Conservation (phyloP, 352 stramenopile genomes). For the Pythium plurisporium region DNA sequence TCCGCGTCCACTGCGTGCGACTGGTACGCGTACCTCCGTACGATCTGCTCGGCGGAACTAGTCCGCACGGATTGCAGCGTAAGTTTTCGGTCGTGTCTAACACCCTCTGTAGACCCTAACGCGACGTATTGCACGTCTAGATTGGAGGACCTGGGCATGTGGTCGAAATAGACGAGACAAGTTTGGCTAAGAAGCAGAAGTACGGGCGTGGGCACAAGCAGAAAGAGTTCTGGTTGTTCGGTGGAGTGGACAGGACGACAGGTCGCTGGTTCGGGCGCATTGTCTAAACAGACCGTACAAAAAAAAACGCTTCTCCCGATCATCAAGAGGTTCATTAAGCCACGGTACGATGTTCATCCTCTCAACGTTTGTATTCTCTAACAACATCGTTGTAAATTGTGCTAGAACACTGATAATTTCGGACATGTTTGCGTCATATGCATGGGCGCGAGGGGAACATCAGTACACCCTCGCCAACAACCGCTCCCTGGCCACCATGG, state of each 20-base stretch:
- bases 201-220: conserved; percentile 15
- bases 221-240: conserved; percentile 31
- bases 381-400: no score
- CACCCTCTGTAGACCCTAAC: background rate
- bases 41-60: background rate
- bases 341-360: no score
- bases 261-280: conserved; percentile 23
- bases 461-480: background rate
- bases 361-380: background rate
- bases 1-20: background rate
- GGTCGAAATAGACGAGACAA: conserved; percentile 33
- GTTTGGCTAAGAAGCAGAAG: conserved; percentile 25
- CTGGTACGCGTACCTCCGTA: background rate
- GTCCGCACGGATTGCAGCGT: background rate
- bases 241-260: conserved; percentile 19
- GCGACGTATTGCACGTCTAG: background rate
- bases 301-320: conserved; percentile 11
- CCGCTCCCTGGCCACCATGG: background rate
- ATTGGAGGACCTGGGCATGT: conserved; percentile 19
- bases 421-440: conserved; percentile 24
- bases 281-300: conserved; percentile 21
- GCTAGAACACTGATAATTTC: conserved; percentile 19
- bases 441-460: conserved; percentile 4
- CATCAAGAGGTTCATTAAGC: conserved; percentile 5
- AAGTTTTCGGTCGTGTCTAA: background rate